Conservation (phyloP, 257 asterid genomes). For the Coffea canephora region DNA sequence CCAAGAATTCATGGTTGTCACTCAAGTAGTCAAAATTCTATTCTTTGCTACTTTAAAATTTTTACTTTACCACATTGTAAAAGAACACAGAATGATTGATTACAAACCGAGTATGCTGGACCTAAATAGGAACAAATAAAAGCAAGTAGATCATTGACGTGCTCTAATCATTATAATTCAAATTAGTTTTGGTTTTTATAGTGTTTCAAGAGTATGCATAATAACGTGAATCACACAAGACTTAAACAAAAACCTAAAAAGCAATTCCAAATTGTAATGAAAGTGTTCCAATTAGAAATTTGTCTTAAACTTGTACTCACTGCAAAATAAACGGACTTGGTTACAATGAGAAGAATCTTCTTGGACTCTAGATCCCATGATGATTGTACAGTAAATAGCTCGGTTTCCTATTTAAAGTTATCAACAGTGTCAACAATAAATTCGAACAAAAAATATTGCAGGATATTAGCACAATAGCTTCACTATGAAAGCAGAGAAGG, state of each 20-base stretch:
- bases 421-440: slow-evolving; percentile 5
- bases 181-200: too few species aligned
- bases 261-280: too few species aligned
- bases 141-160: too few species aligned
- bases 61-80: too few species aligned
- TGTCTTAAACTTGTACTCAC: slow-evolving; percentile 24
- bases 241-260: too few species aligned
- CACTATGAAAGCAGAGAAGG: neutral
- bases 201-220: too few species aligned
- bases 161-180: too few species aligned
- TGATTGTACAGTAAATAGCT: slow-evolving; percentile 22
- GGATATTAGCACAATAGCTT: neutral
- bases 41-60: too few species aligned
- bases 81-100: too few species aligned
- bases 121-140: too few species aligned
- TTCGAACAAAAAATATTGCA: neutral
- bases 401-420: neutral
- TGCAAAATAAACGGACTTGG: slow-evolving; percentile 43
- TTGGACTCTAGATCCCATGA: slow-evolving; percentile 25
- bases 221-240: too few species aligned
- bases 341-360: slow-evolving; percentile 25
- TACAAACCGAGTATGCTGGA: too few species aligned
- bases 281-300: neutral
- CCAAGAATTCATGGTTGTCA: neutral
- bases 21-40: neutral